A percentile compares a stretch with the other conserved stretches of the same genome.
Evolutionary conservation across 2,329 filamentous ascomycete species (phyloP).

Genomic region (Myotisia sp.): DNA sequence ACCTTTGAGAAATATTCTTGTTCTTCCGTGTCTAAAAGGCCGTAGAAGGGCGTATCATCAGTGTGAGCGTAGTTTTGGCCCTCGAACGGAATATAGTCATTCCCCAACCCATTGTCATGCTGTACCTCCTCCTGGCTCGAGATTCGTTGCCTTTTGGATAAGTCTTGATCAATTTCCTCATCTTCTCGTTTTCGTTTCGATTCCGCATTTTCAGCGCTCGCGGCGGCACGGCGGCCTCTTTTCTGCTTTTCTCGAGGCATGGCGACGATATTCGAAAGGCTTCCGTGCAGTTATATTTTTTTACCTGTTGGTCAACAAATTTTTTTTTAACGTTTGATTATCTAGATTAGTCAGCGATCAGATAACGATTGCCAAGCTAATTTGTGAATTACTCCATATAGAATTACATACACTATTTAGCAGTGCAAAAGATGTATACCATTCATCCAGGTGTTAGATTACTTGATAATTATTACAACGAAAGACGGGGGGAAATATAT

Average conservation of each 20-base stretch:
- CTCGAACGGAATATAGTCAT: slow-evolving; percentile 28
- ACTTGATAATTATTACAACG: too few species aligned
- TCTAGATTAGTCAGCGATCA: too few species aligned
- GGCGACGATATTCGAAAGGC: neutral
- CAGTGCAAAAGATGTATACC: too few species aligned
- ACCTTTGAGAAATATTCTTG: slow-evolving; percentile 89
- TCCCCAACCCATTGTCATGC: slow-evolving; percentile 12
- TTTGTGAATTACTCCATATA: too few species aligned
- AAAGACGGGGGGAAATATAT: too few species aligned
- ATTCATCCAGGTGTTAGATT: too few species aligned
- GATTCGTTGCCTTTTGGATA: slow-evolving; percentile 28
- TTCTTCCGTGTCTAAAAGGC: slow-evolving; percentile 81
- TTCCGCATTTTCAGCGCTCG: slow-evolving; percentile 18
- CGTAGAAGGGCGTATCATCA: slow-evolving; percentile 66
- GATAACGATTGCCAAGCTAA: too few species aligned
- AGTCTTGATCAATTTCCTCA: slow-evolving; percentile 23
- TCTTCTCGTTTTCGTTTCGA: slow-evolving; percentile 23
- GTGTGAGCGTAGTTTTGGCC: slow-evolving; percentile 11
- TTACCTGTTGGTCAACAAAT: too few species aligned
- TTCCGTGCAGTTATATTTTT: too few species aligned
- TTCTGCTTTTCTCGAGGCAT: slow-evolving; percentile 37
- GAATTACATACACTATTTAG: too few species aligned
- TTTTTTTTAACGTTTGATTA: too few species aligned
- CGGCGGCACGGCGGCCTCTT: slow-evolving; percentile 31
- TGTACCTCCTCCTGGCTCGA: slow-evolving; percentile 7